phyloP scores from a whole-genome alignment of 1,139 yeast species.

The Pichia sp. region DNA sequence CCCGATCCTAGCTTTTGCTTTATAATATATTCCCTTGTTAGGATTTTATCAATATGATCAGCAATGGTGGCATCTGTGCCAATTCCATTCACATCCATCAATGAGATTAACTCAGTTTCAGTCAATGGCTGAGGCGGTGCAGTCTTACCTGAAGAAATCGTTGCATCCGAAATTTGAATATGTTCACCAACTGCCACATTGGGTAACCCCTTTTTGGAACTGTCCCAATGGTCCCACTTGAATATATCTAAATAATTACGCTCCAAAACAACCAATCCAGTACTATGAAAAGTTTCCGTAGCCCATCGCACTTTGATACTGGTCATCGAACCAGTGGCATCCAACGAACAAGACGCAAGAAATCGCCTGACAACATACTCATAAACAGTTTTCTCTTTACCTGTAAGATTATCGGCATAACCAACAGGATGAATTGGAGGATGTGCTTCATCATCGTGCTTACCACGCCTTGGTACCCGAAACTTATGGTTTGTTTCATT shows the following conservation, averaged over 20 bases:
- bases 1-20: conserved; percentile 38
- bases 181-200: conserved; percentile 52
- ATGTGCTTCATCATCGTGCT: conserved; percentile 90
- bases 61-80: conserved; percentile 99
- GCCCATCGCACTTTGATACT: conserved; percentile 72
- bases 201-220: conserved; percentile 58
- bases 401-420: conserved; percentile 47
- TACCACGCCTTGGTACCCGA: conserved; percentile 69
- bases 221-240: conserved; percentile 75
- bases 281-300: conserved; percentile 61
- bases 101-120: conserved; percentile 83
- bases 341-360: conserved; percentile 86
- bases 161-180: conserved; percentile 50
- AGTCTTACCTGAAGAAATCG: conserved; percentile 70
- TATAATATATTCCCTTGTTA: conserved; percentile 59
- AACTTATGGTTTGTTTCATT: conserved; percentile 37
- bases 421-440: conserved; percentile 96
- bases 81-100: conserved; percentile 96
- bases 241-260: conserved; percentile 77
- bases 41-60: conserved; percentile 85
- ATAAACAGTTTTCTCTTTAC: conserved; percentile 67
- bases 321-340: conserved; percentile 75
- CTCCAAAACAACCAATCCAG: conserved; percentile 69
- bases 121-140: conserved; percentile 79
- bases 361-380: conserved; percentile 85